These are phyloP conservation scores for Zoysia japonica DNA, from an alignment of 176 grass and related monocot species.

Conservation along the genomic window DNA sequence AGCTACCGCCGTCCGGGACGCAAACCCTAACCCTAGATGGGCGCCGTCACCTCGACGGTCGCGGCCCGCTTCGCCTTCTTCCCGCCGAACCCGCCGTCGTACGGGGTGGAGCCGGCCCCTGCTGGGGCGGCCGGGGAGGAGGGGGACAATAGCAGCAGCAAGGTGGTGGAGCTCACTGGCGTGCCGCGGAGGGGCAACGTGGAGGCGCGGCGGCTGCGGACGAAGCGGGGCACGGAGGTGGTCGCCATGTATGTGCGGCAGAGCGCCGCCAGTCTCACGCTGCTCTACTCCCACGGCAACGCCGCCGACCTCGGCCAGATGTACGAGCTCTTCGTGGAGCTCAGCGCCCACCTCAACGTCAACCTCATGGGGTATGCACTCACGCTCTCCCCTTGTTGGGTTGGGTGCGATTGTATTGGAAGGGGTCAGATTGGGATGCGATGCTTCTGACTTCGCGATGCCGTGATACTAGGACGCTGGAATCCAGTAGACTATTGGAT, in stretches of 20 bases:
- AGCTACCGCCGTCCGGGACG: background rate
- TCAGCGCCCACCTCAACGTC: conserved; percentile 87
- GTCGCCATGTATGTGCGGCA: conserved; percentile 82
- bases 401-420: background rate
- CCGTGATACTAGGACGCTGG: background rate
- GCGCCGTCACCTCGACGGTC: conserved; percentile 76
- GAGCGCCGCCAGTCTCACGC: conserved; percentile 64
- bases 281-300: conserved; percentile 99
- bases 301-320: conserved; percentile 96
- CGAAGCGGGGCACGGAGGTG: conserved; percentile 75
- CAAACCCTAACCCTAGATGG: conserved; percentile 56
- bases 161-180: conserved; percentile 55
- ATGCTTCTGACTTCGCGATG: background rate
- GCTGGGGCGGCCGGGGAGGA: background rate
- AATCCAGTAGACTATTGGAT: conserved; percentile 22
- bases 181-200: conserved; percentile 69
- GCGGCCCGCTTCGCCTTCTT: conserved; percentile 87
- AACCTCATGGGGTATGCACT: conserved; percentile 88
- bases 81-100: conserved; percentile 74
- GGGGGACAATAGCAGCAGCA: background rate
- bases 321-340: conserved; percentile 94
- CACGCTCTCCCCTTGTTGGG: background rate
- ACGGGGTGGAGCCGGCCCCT: conserved; percentile 40
- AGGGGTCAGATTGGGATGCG: conserved; percentile 27
- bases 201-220: conserved; percentile 73